These are phyloP conservation scores for Alternaria brassicicola DNA, from an alignment of 2,329 filamentous ascomycete species.

Conservation along the genomic window DNA sequence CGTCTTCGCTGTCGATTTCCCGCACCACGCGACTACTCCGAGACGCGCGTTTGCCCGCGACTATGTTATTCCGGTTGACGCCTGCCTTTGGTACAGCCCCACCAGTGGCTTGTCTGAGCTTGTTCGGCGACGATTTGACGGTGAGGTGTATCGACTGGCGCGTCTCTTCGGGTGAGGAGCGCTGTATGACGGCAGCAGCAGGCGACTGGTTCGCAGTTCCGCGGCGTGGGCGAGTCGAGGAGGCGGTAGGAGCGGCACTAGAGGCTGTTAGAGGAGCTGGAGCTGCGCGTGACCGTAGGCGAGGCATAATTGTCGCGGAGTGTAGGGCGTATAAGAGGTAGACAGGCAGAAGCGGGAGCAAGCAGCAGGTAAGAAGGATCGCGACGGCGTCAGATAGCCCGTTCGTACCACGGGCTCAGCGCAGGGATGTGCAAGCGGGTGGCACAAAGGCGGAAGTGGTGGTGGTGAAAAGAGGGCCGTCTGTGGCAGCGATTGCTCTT, in stretches of 20 bases:
- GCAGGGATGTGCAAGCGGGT: constrained; percentile 29
- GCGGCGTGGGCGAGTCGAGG: constrained; percentile 47
- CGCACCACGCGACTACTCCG: constrained; percentile 48
- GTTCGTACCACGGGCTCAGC: constrained; percentile 10
- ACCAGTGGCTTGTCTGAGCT: constrained; percentile 56
- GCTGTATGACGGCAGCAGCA: constrained; percentile 47
- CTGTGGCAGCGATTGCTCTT: constrained; percentile 19
- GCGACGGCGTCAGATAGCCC: constrained; percentile 25
- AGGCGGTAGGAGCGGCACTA: constrained; percentile 45
- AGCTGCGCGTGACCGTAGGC: constrained; percentile 47
- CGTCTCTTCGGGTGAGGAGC: constrained; percentile 50
- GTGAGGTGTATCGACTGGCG: constrained; percentile 56
- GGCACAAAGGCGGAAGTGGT: constrained; percentile 28
- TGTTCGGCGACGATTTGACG: constrained; percentile 58
- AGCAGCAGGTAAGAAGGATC: constrained; percentile 12
- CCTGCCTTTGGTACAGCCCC: constrained; percentile 37
- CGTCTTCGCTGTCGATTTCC: constrained; percentile 51
- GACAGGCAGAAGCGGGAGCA: constrained; percentile 4
- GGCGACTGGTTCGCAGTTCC: constrained; percentile 43
- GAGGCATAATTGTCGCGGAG: constrained; percentile 38
- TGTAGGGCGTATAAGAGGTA: background rate
- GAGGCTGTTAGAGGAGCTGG: constrained; percentile 39
- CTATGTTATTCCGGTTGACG: constrained; percentile 46
- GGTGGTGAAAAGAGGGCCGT: constrained; percentile 20
- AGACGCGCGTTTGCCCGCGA: constrained; percentile 47